Base-by-base conservation (phyloP, 257 asterid genomes). In the Scutellaria minor region DNA sequence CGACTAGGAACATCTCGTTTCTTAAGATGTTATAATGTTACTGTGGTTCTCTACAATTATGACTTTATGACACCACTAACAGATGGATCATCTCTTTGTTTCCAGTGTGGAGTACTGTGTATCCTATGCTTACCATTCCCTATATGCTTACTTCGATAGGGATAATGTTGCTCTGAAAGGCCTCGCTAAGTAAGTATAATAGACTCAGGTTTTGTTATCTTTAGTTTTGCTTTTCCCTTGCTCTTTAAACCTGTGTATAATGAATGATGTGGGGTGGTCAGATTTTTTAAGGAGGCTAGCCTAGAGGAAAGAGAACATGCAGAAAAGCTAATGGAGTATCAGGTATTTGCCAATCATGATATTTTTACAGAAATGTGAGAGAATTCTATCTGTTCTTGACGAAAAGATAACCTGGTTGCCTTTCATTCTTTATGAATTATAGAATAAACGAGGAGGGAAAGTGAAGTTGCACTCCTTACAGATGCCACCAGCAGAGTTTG, bases 361-460 rank as follows among this genome's bases (percentile, higher is more conserved):
- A 46, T 12, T 45, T 14, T 1, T 52, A 45, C n/a, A 9, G 46
- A 12, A 27, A 48, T 3, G 4, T 5, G 11, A 5, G 51, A 52
- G 15, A 48, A 9, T 66, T 24, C 52, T 22, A 39, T 22, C 40
- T 52, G 22, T 51, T 56, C 59, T 65, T 8, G 58, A 52, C 13
- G 18, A 55, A 67, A 60, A 7, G 9, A 22, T 40, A 41, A 31
- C 20, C 39, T 22, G 56, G 2, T 44, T 37, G 60, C 70, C 24
- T 37, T 61, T 35, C 35, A n/a, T 6, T 48, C 46, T 27, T 14
- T 22, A 6, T 20, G 27, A 65, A 52, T 66, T 52, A 77, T 31
- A 93, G 99, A 94, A 91, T 72, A 80, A 73, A 70, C 74, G 99
- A 68, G 99, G 97, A 65, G 98, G 97, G 73, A 88, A 85, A 78